These are phyloP conservation scores for Endothia cerciana DNA, from an alignment of 2,329 filamentous ascomycete species.

Conservation along the genomic window DNA sequence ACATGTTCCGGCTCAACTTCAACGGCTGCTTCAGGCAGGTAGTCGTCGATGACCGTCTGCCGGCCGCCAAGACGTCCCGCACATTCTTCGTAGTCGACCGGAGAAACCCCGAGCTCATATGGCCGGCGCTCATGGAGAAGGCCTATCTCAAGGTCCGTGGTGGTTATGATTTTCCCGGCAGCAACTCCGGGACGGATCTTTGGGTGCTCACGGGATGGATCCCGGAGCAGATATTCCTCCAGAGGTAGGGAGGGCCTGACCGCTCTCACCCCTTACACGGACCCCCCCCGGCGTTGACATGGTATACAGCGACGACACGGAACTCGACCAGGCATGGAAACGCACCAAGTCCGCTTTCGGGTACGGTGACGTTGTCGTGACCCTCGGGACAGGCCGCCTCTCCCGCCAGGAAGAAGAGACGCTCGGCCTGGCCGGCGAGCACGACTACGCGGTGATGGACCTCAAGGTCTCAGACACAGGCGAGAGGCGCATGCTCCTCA, in stretches of 20 bases:
- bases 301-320: slow-evolving; percentile 69
- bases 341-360: slow-evolving; percentile 75
- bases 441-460: slow-evolving; percentile 91
- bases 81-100: slow-evolving; percentile 87
- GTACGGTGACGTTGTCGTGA: slow-evolving; percentile 81
- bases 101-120: slow-evolving; percentile 78
- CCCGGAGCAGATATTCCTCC: slow-evolving; percentile 90
- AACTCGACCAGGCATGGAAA: slow-evolving; percentile 76
- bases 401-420: slow-evolving; percentile 76
- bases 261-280: not conserved
- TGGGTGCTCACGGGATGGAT: slow-evolving; percentile 96
- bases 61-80: slow-evolving; percentile 73
- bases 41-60: slow-evolving; percentile 85
- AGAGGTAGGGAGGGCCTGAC: slow-evolving; percentile 55
- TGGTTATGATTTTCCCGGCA: slow-evolving; percentile 96
- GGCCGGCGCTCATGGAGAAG: slow-evolving; percentile 93
- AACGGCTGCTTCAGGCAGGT: slow-evolving; percentile 92
- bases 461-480: slow-evolving; percentile 64
- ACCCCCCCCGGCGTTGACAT: not conserved
- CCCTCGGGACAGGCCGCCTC: slow-evolving; percentile 85
- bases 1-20: slow-evolving; percentile 90
- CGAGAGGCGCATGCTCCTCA: slow-evolving; percentile 75
- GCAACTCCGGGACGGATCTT: slow-evolving; percentile 93
- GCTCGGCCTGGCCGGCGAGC: slow-evolving; percentile 82
- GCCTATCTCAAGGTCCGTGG: slow-evolving; percentile 94